Base-by-base conservation (phyloP, 257 asterid species). In the Gardenia jasminoides region DNA sequence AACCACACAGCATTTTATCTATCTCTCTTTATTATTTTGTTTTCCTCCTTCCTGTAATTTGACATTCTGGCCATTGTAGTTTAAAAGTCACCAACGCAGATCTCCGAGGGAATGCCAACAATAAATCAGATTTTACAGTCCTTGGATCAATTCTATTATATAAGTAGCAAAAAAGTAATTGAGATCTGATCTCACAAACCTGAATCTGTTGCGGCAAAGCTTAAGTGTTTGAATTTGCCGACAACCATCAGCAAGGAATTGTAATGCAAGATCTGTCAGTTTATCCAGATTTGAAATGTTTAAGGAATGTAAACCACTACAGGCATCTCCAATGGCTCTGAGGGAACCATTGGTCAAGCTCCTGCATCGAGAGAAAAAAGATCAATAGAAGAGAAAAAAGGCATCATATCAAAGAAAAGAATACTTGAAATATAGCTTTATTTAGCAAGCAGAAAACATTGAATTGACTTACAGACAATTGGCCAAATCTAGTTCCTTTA, bases 161-260 rank as follows among this genome's bases (percentile, higher is more conserved):
- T 10, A 76, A 46, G 30, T 20, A 19, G 78, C 68, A 79, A 43
- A 6, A 58, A 75, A 26, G 17, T 75, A 67, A 31, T 41, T 31
- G 31, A 66, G 47, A 41, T 4, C 41, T 22, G 11, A 56, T 64
- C 20, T 30, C 74, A 72, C 31, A 73, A 83, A 93, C 98, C 98
- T 94, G 93, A 94, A 91, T 73, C 80, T 78, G 74, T 85, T 90
- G 83, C 93, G 88, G 61, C 87, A 79, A 79, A 92, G 83, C 83
- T 78, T 89, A 79, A 94, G 87, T 43, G 84, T 86, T 79, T 75
- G 89, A 80, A 94, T 86, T 33, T 82, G 84, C 89, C 82, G 83
- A 80, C 98, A 92, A 74, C 97, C 94, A 72, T 91, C 86, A 30
- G 97, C 92, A 70, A 94, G 91, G 87, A 78, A 85, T 81, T 89